Percentiles rank a stretch among this genome's conserved stretches.
Evolutionary conservation across 257 asterid species (phyloP).

Genomic region (Solanum clarkiae): DNA sequence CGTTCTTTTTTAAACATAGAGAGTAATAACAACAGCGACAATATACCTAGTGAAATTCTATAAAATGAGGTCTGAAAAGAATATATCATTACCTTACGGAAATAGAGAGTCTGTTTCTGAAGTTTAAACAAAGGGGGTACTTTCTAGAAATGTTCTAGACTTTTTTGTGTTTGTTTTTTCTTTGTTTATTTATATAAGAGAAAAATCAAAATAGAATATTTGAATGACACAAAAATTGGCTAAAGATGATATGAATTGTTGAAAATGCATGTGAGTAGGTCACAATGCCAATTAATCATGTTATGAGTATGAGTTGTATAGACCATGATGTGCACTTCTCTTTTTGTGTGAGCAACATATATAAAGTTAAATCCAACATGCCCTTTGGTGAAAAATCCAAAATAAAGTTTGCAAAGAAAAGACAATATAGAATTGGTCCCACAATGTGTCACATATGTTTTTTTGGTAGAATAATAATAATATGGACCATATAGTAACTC

Average conservation of each 20-base stretch:
- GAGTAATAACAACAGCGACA: too few species aligned
- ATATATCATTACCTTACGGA: too few species aligned
- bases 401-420: neutral
- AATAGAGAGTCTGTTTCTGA: too few species aligned
- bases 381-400: neutral
- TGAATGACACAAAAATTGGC: neutral
- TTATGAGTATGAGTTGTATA: constrained; percentile 4
- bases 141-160: neutral
- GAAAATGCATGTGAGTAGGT: neutral
- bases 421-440: neutral
- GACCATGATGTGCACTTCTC: neutral
- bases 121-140: too few species aligned
- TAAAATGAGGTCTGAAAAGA: too few species aligned
- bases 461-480: neutral
- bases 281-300: neutral
- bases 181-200: neutral
- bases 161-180: neutral
- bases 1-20: too few species aligned
- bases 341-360: neutral
- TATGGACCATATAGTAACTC: neutral
- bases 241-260: neutral
- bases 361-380: neutral
- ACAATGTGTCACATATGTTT: neutral
- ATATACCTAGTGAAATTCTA: too few species aligned
- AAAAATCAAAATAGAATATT: neutral